A percentile compares a stretch with the other conserved stretches of the same genome.
Conservation (phyloP, 2,329 filamentous ascomycete genomes). For the Aplosporella prunicola region DNA sequence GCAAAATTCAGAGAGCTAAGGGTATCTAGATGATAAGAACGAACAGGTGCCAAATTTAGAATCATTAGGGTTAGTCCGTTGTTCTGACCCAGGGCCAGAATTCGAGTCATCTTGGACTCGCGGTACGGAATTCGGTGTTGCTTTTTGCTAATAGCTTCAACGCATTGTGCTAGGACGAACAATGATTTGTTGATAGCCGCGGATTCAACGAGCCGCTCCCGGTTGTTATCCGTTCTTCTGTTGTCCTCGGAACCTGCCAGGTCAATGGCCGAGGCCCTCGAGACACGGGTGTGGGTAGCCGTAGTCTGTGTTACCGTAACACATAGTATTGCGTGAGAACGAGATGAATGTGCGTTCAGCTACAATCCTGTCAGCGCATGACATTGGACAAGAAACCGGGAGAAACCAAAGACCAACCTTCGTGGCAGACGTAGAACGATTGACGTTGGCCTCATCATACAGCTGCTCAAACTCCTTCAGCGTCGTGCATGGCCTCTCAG, state of each 20-base stretch:
- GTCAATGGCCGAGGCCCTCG: constrained; percentile 88
- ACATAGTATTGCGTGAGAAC: constrained; percentile 82
- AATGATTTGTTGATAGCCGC: constrained; percentile 96
- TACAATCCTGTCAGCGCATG: constrained; percentile 18
- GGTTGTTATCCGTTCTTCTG: constrained; percentile 83
- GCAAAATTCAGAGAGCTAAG: constrained; percentile 91
- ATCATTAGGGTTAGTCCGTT: constrained; percentile 96
- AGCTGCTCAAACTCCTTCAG: constrained; percentile 83
- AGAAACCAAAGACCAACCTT: constrained; percentile 43
- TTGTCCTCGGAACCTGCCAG: constrained; percentile 95
- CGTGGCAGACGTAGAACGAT: constrained; percentile 79
- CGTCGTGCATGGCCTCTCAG: constrained; percentile 70
- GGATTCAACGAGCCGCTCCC: constrained; percentile 86
- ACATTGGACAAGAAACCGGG: not conserved
- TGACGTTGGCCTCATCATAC: constrained; percentile 87
- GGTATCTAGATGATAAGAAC: constrained; percentile 87
- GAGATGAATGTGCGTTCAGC: constrained; percentile 82
- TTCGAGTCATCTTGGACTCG: constrained; percentile 95
- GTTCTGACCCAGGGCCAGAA: constrained; percentile 85
- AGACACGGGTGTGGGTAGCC: constrained; percentile 58
- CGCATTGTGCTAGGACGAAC: constrained; percentile 88
- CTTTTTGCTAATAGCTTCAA: constrained; percentile 81
- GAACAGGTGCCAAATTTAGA: constrained; percentile 81
- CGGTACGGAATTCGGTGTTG: constrained; percentile 75
- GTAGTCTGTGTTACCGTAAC: constrained; percentile 75